Evolutionary conservation across 208 protist genomes (phyloP).

Genomic region (Crithidia brevicula): DNA sequence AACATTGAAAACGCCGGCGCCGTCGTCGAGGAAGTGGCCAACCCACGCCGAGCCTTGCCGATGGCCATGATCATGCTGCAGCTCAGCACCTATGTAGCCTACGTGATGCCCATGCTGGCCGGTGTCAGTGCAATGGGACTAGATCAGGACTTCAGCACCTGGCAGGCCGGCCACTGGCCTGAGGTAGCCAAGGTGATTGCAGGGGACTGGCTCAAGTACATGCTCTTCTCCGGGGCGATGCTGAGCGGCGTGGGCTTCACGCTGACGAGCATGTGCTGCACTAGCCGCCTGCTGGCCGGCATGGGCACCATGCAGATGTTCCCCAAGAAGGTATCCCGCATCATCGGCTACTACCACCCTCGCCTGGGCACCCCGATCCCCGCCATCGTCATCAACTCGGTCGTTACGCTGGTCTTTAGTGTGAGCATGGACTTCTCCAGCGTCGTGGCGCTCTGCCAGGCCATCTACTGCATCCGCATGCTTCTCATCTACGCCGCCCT

Average conservation of each 20-base stretch:
- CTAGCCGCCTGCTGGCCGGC: conserved; percentile 77
- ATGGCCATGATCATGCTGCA: conserved; percentile 71
- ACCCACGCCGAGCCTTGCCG: conserved; percentile 60
- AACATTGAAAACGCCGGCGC: conserved; percentile 89
- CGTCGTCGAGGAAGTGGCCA: conserved; percentile 77
- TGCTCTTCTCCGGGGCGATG: conserved; percentile 74
- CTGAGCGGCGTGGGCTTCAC: conserved; percentile 81
- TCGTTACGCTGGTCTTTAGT: conserved; percentile 67
- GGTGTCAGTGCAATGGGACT: conserved; percentile 78
- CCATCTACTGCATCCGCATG: conserved; percentile 82
- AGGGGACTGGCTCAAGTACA: conserved; percentile 78
- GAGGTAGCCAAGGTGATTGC: conserved; percentile 62
- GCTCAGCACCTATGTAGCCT: conserved; percentile 77
- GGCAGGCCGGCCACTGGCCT: conserved; percentile 81
- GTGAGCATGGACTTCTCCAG: conserved; percentile 70
- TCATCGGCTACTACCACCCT: conserved; percentile 87
- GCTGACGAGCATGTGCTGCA: conserved; percentile 86
- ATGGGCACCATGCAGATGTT: conserved; percentile 91
- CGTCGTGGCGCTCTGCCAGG: conserved; percentile 82
- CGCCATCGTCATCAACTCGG: conserved; percentile 74
- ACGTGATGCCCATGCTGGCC: conserved; percentile 80
- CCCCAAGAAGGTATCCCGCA: conserved; percentile 69
- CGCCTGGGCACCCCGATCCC: conserved; percentile 80
- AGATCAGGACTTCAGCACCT: conserved; percentile 65
- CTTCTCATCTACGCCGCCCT: conserved; percentile 76